A percentile compares a stretch with the other conserved stretches of the same genome.
These are phyloP conservation scores for Cladosporium sphaerospermum DNA, from an alignment of 2,329 filamentous ascomycete genomes.

Conservation along the genomic window DNA sequence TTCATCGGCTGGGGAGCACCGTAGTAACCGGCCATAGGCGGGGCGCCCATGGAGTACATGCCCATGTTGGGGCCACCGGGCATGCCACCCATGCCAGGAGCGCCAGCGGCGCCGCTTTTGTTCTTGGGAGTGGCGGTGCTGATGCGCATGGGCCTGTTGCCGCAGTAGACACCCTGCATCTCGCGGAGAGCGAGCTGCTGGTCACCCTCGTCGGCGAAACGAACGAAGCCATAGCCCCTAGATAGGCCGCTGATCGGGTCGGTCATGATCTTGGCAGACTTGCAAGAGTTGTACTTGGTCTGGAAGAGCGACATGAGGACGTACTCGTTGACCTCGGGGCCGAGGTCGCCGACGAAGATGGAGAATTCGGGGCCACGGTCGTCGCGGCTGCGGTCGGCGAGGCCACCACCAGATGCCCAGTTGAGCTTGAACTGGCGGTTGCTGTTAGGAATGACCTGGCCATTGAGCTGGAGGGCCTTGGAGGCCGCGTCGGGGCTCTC, in stretches of 20 bases:
- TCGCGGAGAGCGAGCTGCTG: slow-evolving; percentile 93
- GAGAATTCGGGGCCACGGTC: slow-evolving; percentile 93
- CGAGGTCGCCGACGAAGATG: slow-evolving; percentile 96
- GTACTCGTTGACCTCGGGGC: slow-evolving; percentile 97
- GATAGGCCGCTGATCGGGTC: slow-evolving; percentile 97
- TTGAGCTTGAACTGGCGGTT: slow-evolving; percentile 96
- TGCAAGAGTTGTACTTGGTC: slow-evolving; percentile 91
- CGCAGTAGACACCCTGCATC: slow-evolving; percentile 99
- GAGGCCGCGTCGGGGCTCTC: slow-evolving; percentile 72
- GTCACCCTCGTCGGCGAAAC: slow-evolving; percentile 91
- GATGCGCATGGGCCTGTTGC: slow-evolving; percentile 97
- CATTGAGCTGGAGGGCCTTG: slow-evolving; percentile 87
- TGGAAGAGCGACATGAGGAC: slow-evolving; percentile 96
- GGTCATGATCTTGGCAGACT: slow-evolving; percentile 99
- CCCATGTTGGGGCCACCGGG: slow-evolving; percentile 44
- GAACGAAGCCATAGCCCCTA: slow-evolving; percentile 94
- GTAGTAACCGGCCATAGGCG: slow-evolving; percentile 55
- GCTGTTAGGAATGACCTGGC: slow-evolving; percentile 85
- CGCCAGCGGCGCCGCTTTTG: slow-evolving; percentile 51
- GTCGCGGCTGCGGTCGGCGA: slow-evolving; percentile 89
- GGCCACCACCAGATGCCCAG: slow-evolving; percentile 94
- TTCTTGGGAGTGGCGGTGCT: slow-evolving; percentile 98
- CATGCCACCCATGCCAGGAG: slow-evolving; percentile 46
- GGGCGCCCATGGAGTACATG: slow-evolving; percentile 65
- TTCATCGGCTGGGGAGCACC: slow-evolving; percentile 82